These are phyloP conservation scores for Colletotrichum spinosum DNA, from an alignment of 2,329 filamentous ascomycete species.

Conservation along the genomic window DNA sequence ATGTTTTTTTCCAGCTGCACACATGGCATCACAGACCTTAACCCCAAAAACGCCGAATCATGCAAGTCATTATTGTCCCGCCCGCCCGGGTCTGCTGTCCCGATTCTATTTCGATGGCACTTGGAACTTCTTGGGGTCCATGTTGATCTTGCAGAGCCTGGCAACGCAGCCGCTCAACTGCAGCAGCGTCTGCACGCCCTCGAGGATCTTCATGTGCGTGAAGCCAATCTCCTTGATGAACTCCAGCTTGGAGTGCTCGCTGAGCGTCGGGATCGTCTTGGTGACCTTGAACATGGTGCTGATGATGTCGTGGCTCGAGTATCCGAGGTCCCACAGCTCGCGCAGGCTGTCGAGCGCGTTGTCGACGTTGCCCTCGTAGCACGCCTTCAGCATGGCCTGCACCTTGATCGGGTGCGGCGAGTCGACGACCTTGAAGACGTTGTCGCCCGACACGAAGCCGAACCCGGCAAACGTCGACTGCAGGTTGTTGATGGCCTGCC, in stretches of 20 bases:
- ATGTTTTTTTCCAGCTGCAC: conserved; percentile 26
- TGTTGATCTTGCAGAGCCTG: conserved; percentile 93
- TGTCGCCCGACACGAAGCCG: conserved; percentile 96
- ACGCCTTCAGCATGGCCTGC: conserved; percentile 97
- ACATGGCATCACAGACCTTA: conserved; percentile 14
- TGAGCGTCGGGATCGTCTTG: conserved; percentile 91
- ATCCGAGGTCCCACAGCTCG: conserved; percentile 94
- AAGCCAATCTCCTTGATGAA: conserved; percentile 99
- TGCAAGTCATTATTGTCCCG: conserved; percentile 39
- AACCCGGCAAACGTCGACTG: conserved; percentile 95
- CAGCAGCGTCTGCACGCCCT: conserved; percentile 93
- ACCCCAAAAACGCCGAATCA: conserved; percentile 49
- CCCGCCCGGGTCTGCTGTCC: conserved; percentile 2
- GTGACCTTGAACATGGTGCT: conserved; percentile 99
- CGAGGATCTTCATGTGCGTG: conserved; percentile 99
- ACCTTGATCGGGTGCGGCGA: conserved; percentile 98
- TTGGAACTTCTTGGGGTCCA: conserved; percentile 88
- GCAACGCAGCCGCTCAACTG: conserved; percentile 94
- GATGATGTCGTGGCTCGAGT: conserved; percentile 99
- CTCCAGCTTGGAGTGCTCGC: conserved; percentile 94
- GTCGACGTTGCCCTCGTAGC: conserved; percentile 92
- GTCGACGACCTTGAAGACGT: conserved; percentile 98
- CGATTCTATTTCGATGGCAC: conserved; percentile 47
- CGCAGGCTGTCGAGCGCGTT: conserved; percentile 86
- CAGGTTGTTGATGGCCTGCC: conserved; percentile 98